Evolutionary conservation across 1,139 yeast species (phyloP), one percentile per base, ranked within the genome.

Genomic region (Hyphopichia burtonii): DNA sequence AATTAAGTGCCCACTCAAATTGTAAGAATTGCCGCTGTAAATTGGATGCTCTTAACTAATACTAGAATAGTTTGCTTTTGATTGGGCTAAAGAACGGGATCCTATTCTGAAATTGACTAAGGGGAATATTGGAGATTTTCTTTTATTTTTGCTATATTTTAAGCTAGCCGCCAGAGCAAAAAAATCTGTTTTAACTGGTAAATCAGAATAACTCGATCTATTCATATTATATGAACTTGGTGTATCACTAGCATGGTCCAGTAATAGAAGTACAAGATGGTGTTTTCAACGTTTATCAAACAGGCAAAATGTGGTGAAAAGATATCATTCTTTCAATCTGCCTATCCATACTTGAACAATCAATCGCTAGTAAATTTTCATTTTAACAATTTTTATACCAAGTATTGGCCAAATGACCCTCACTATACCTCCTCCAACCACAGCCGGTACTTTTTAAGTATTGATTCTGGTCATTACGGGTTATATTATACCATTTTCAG

Each of bases 401-500:
- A 43, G 19, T 44, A 44, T 25, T 65, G 71, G 68, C 42, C 44
- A 31, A 59, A 54, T 38, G 69, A 63, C 12, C 71, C 72, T 2
- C 68, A 66, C 41, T 67, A 68, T 38, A 19, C 36, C 6, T 63
- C 63, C 32, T 54, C 46, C 45, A 54, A 57, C 18, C 50, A 58
- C 17, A 45, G 46, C 12, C 50, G 48, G 8, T 51, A 56, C 32
- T 66, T 58, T 47, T 56, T 70, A 44, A 56, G 61, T 12, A 65
- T 73, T 14, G 68, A 65, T 38, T 50, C 56, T 31, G 78, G 78
- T 14, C 78, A 73, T 45, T 73, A 71, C 51, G 78, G 78, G 0
- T 55, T 73, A 34, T 73, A 73, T 51, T 73, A 61, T 46, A 62
- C 75, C 8, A 66, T 73, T 40, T 71, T 67, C 52, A 68, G 65